Evolutionary conservation across 164 flowering plant species (phyloP).

Genomic region (Euptelea pleiosperma): DNA sequence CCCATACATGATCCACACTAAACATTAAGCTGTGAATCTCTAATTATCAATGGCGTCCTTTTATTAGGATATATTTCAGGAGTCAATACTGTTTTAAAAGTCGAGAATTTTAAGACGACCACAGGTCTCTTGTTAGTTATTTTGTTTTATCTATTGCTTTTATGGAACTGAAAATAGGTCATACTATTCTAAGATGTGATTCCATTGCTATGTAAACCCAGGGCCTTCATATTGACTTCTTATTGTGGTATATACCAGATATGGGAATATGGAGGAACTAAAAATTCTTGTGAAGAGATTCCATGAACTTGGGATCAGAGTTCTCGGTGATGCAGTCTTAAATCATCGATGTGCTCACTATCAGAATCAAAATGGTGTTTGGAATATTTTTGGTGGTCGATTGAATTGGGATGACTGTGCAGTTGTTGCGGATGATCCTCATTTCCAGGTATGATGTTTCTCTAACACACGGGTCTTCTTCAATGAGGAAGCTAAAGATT

Average conservation of each 20-base stretch:
- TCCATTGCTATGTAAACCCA: too few relatives aligned
- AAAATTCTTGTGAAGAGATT: constrained; percentile 60
- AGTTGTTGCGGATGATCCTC: constrained; percentile 94
- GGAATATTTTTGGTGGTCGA: constrained; percentile 96
- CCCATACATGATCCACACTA: too few relatives aligned
- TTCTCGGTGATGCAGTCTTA: constrained; percentile 89
- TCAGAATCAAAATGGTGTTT: constrained; percentile 82
- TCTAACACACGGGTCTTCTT: neutral
- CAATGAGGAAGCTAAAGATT: neutral
- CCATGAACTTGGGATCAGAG: constrained; percentile 73
- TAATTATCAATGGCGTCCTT: too few relatives aligned
- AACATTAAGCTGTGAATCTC: too few relatives aligned
- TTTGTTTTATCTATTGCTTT: too few relatives aligned
- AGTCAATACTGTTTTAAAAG: too few relatives aligned
- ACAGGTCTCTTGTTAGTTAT: too few relatives aligned
- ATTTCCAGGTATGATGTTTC: constrained; percentile 74
- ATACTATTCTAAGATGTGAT: neutral
- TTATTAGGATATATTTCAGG: too few relatives aligned
- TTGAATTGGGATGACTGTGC: constrained; percentile 97
- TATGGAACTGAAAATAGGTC: too few relatives aligned
- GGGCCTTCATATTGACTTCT: neutral
- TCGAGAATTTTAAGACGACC: too few relatives aligned
- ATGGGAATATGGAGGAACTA: constrained; percentile 80
- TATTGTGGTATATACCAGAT: constrained; percentile 20
- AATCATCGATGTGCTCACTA: constrained; percentile 94